Evolutionary conservation across 441 rosid species (phyloP), one percentile per base, ranked within the genome.

Genomic region (Syzygium malaccense): DNA sequence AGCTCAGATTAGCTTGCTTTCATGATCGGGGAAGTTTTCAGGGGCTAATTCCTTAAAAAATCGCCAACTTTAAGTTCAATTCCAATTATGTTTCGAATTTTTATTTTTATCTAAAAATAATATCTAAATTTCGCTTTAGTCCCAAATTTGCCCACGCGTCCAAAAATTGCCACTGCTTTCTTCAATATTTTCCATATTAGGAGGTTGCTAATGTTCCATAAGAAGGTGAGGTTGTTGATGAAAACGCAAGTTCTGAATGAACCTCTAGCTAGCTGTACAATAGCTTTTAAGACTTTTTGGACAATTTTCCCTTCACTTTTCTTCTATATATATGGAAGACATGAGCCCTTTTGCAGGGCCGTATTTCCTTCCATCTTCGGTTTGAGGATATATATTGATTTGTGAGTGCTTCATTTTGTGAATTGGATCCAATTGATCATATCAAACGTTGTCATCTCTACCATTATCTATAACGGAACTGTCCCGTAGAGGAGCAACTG

Each of bases 31-130:
- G 32, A 66, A 66, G 23, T 66, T 66, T 66, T 8, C 23, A 66
- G 12, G 37, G 41, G 2, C 41, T 66, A 66, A 66, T 8, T 64
- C 6, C 75, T 5, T 32, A 30, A 30, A 17, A 64, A 32, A 8
- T 30, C 12, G 4, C 10, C 11, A 66, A 17, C 13, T 66, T 30
- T 32, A 64, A 11, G 12, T 66, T 17, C 6, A 66, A 5, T 32
- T 66, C 0, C 19, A 64, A 8, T 64, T 64, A 0, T 64, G 5
- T 18, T 30, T 3, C 1, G 0, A 64, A 1, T 2, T 28, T 10
- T 2, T 62, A n/a, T 55, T 55, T 60, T 3, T 6, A 19, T 62
- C 33, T 14, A 4, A 14, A 19, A 55, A 19, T 2, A 19, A 55
- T 18, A 2, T 14, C 25, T 9, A 55, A 55, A 25, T 58, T 58